These are phyloP conservation scores for Zoysia pacifica DNA, from an alignment of 176 grass and related monocot species.

Conservation along the genomic window DNA sequence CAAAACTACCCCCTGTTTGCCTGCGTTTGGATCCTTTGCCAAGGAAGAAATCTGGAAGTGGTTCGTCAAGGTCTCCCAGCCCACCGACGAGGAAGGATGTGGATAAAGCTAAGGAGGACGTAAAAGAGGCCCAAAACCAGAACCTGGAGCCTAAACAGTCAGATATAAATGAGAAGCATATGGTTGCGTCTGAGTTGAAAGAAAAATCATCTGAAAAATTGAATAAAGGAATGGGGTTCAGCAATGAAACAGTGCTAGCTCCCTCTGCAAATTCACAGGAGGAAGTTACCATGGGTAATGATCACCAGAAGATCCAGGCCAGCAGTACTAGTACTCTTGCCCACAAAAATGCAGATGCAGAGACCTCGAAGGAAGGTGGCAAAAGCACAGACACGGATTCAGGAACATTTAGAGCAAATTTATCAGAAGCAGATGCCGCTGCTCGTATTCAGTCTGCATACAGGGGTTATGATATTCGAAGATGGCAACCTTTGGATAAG, in stretches of 20 bases:
- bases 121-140: constrained; percentile 21
- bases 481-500: constrained; percentile 72
- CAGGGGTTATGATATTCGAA: constrained; percentile 72
- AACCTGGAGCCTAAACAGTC: constrained; percentile 29
- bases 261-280: constrained; percentile 6
- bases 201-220: constrained; percentile 24
- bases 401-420: not conserved
- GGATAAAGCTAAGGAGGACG: constrained; percentile 23
- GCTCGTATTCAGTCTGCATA: constrained; percentile 68
- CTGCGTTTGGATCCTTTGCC: constrained; percentile 74
- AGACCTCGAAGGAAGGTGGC: constrained; percentile 25
- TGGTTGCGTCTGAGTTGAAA: constrained; percentile 30
- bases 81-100: constrained; percentile 24
- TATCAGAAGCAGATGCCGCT: constrained; percentile 55
- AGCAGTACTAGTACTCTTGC: not conserved
- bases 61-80: constrained; percentile 45
- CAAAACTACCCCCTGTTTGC: constrained; percentile 81
- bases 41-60: constrained; percentile 65
- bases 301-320: constrained; percentile 19
- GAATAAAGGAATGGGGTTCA: not conserved
- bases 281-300: constrained; percentile 10
- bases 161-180: constrained; percentile 25
- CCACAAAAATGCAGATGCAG: constrained; percentile 19
- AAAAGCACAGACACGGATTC: constrained; percentile 24
- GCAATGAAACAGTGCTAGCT: constrained; percentile 24